Base-by-base conservation (phyloP, 495 filamentous ascomycete species). In the Pseudoneurospora amorphoporcata region DNA sequence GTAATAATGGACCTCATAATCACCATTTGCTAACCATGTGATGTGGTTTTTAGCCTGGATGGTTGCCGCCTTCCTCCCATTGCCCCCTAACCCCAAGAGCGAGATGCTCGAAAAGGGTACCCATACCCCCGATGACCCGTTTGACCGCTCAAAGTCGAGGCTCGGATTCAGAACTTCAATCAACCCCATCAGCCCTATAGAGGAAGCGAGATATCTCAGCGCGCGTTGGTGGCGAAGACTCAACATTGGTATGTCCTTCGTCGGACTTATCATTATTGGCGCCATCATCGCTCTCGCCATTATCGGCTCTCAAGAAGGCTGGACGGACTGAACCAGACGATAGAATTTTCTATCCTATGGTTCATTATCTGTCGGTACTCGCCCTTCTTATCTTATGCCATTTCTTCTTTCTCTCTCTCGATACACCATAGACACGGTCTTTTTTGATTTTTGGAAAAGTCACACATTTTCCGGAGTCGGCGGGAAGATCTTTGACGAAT, bases 171-270 rank as follows among this genome's bases (percentile, higher is more conserved):
- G 53, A 65, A 65, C 53, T 65, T 65, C 53, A 65, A 77, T 84
- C 68, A 77, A 76, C 61, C 76, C 77, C 38, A 65, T 65, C 29
- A 65, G 76, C 29, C 37, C 72, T 42, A 47, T 88, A 32, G 90
- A 93, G 74, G 88, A 90, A 68, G 84, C 84, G 45, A 86, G 87
- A 69, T 93, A 92, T 78, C 86, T 92, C 76, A 97, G 93, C 78
- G 93, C 93, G 14, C 86, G 88, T 43, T 98, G 95, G 94, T 98
- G 95, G 95, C 87, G 95, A 72, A 92, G 88, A 72, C 84, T 98
- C 65, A 99, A 99, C 81, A 90, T 94, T 53, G 87, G 90, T 77
- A 94, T 99, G 93, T 89, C 90, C 69, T 81, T 92, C 47, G 76
- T 96, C 68, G 95, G 95, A 17, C 78, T 95, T 16, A 82, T 92